Conservation (phyloP, 2,329 filamentous ascomycete genomes). For the Cladophialophora immunda region DNA sequence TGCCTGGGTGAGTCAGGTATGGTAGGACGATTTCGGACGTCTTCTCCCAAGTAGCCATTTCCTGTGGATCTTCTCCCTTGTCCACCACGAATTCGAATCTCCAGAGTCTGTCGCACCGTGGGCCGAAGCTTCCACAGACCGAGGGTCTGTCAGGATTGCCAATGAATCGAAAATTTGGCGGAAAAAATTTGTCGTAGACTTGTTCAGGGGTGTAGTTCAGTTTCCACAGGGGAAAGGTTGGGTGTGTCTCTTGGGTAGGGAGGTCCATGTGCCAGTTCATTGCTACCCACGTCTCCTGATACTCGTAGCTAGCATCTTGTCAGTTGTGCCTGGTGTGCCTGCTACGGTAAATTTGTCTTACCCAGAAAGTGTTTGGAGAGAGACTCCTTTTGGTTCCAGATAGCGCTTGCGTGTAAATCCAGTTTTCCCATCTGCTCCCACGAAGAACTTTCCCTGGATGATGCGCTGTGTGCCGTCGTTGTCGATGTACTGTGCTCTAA, state of each 20-base stretch:
- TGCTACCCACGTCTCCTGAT: constrained; percentile 56
- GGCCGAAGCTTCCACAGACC: constrained; percentile 57
- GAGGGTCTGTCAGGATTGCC: constrained; percentile 54
- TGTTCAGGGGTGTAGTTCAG: constrained; percentile 56
- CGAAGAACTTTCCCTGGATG: constrained; percentile 45
- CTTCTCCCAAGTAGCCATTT: constrained; percentile 45
- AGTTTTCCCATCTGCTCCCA: constrained; percentile 60
- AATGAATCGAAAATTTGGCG: constrained; percentile 55
- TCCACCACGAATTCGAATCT: constrained; percentile 51
- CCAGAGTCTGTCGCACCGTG: constrained; percentile 53
- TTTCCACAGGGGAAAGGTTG: constrained; percentile 59
- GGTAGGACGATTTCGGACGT: constrained; percentile 43
- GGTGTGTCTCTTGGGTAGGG: constrained; percentile 58
- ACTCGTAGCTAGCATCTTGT: constrained; percentile 27
- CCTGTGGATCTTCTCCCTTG: constrained; percentile 44
- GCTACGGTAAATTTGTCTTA: neutral
- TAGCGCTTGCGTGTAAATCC: constrained; percentile 58
- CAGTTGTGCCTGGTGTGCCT: neutral
- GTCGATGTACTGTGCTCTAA: constrained; percentile 39
- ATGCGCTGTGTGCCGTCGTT: constrained; percentile 26
- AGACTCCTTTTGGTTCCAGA: constrained; percentile 53
- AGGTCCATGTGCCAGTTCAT: constrained; percentile 55
- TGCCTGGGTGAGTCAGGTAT: constrained; percentile 43
- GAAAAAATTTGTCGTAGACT: constrained; percentile 61
- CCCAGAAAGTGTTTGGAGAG: constrained; percentile 44